Conservation (phyloP, 257 asterid species). For the Cruciata laevipes region DNA sequence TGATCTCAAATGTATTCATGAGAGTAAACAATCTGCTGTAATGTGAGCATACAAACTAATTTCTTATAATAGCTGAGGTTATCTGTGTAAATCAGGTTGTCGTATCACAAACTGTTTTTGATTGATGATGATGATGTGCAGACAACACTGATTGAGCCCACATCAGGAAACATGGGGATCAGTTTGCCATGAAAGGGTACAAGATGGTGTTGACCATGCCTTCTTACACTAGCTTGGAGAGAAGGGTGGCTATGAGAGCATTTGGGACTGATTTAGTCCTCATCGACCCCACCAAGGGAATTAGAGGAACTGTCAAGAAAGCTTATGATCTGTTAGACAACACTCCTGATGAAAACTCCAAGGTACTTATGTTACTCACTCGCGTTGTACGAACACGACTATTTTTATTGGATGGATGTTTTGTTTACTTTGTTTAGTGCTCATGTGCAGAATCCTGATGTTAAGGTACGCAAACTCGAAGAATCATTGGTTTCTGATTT, state of each 20-base stretch:
- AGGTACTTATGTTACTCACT: conserved; percentile 27
- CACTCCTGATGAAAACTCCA: conserved; percentile 60
- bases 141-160: conserved; percentile 95
- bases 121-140: conserved; percentile 15
- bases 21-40: too few relatives aligned
- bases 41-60: too few relatives aligned
- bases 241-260: conserved; percentile 90
- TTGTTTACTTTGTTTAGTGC: background rate
- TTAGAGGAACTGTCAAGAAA: conserved; percentile 95
- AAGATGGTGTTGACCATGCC: conserved; percentile 99
- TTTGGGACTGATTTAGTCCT: conserved; percentile 88
- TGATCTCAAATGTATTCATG: too few relatives aligned
- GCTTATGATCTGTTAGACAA: conserved; percentile 74
- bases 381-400: background rate
- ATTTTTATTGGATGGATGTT: background rate
- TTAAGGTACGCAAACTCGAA: conserved; percentile 41
- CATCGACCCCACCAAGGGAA: conserved; percentile 87
- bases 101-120: background rate
- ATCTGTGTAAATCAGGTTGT: background rate
- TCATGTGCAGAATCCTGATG: conserved; percentile 55
- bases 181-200: conserved; percentile 96
- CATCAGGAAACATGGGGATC: conserved; percentile 98
- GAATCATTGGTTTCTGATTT: background rate
- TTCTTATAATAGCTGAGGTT: too few relatives aligned
- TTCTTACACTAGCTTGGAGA: conserved; percentile 88